Conservation (phyloP, 2,329 filamentous ascomycete genomes). For the Rhynchosporium agropyri region DNA sequence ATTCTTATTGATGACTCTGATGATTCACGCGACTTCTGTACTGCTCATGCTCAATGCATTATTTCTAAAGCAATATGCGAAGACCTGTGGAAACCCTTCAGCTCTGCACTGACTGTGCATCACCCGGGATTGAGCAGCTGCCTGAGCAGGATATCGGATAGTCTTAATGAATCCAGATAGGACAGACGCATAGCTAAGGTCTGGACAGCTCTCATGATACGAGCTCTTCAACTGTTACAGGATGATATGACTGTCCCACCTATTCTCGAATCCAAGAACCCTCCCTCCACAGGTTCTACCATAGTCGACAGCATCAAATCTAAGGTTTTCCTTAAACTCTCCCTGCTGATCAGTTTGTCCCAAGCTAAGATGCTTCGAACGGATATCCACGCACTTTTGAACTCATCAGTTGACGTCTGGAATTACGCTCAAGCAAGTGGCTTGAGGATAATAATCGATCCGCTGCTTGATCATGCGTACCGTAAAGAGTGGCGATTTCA, state of each 20-base stretch:
- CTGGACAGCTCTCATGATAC: conserved; percentile 29
- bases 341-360: conserved; percentile 20
- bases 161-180: conserved; percentile 15
- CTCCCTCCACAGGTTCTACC: background rate
- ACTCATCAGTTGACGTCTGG: conserved; percentile 26
- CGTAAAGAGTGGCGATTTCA: conserved; percentile 27
- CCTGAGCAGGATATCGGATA: conserved; percentile 21
- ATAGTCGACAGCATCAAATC: conserved; percentile 20
- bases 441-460: conserved; percentile 20
- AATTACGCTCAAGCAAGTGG: conserved; percentile 23
- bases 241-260: background rate
- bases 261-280: conserved; percentile 1
- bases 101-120: conserved; percentile 18
- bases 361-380: conserved; percentile 17
- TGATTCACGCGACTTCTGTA: conserved; percentile 22
- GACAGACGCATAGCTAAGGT: conserved; percentile 23
- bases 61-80: conserved; percentile 26
- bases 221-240: conserved; percentile 21
- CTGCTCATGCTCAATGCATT: conserved; percentile 27
- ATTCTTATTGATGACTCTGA: conserved; percentile 27
- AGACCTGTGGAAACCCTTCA: conserved; percentile 27
- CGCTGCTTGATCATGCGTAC: conserved; percentile 17
- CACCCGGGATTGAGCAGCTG: conserved; percentile 16
- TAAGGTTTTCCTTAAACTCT: conserved; percentile 9
- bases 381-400: conserved; percentile 19